A percentile compares a stretch with the other conserved stretches of the same genome.
phyloP scores from a whole-genome alignment of 192 early-diverging fungal species.

The Obelidium mucronatum region DNA sequence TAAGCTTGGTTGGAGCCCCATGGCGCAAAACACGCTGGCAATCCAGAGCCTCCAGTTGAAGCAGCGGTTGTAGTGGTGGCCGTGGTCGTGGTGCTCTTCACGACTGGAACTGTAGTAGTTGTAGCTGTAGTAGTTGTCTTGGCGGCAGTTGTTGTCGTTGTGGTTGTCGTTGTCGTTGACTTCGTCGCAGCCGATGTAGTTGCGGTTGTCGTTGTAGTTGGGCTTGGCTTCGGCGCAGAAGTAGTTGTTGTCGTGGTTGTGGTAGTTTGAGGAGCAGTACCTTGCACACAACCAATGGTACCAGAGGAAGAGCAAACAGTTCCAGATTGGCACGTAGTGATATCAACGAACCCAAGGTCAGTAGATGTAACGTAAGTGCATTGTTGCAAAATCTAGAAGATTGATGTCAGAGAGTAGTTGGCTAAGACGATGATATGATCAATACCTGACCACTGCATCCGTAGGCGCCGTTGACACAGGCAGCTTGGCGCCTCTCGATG shows the following conservation, averaged over 20 bases:
- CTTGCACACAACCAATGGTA: not conserved
- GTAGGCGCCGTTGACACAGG: not conserved
- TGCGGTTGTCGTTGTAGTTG: not conserved
- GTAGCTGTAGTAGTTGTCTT: conserved; percentile 1
- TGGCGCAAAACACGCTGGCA: not conserved
- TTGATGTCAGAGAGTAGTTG: not conserved
- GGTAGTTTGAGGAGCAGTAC: not conserved
- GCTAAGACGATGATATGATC: too few species aligned
- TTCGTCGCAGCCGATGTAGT: not conserved
- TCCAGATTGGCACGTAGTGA: not conserved
- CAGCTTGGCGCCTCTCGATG: not conserved
- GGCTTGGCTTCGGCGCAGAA: not conserved
- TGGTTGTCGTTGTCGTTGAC: not conserved
- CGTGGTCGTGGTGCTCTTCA: not conserved
- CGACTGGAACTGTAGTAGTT: not conserved
- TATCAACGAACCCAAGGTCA: not conserved
- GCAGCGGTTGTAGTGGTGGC: not conserved
- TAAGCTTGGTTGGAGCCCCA: conserved; percentile 11
- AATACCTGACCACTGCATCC: not conserved
- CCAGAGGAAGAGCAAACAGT: not conserved
- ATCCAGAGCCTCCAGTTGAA: not conserved
- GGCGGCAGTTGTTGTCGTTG: not conserved
- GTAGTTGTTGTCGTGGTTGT: not conserved
- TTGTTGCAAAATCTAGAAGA: not conserved
- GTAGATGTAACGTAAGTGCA: not conserved